Evolutionary conservation across 306 rosid species (phyloP).

Genomic region (Vigna hirtella): DNA sequence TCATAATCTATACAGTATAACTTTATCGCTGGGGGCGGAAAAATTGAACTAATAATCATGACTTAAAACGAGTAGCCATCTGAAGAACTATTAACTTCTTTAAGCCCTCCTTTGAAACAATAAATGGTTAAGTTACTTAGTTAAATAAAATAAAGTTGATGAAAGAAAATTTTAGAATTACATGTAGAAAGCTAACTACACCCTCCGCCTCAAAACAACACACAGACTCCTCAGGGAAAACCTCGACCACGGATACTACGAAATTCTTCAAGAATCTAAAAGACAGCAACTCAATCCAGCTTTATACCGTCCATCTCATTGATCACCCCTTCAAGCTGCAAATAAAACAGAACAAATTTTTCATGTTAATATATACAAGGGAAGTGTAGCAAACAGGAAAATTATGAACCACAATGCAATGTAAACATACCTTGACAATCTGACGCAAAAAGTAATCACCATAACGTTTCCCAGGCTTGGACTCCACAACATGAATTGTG

Average conservation of each 20-base stretch:
- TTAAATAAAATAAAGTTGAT: constrained; percentile 39
- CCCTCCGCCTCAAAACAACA: constrained; percentile 47
- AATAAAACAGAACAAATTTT: constrained; percentile 12
- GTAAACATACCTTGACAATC: constrained; percentile 71
- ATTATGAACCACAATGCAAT: not conserved
- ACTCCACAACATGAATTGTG: constrained; percentile 67
- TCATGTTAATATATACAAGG: not conserved
- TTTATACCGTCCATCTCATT: constrained; percentile 79
- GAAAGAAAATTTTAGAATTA: constrained; percentile 28
- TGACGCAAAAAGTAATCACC: constrained; percentile 96
- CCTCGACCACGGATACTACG: constrained; percentile 17
- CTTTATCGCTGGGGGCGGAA: not conserved
- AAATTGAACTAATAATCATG: not conserved
- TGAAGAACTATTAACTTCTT: constrained; percentile 31
- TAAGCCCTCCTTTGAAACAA: constrained; percentile 35
- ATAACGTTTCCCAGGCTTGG: constrained; percentile 74
- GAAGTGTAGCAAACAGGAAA: not conserved
- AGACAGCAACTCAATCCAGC: constrained; percentile 65
- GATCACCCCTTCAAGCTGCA: constrained; percentile 88
- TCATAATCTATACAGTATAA: not conserved
- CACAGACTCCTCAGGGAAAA: constrained; percentile 9
- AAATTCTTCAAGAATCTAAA: not conserved
- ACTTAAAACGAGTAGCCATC: not conserved
- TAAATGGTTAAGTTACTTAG: not conserved
- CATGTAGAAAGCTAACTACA: constrained; percentile 52